These are phyloP conservation scores for Cladophialophora yegresii DNA, from an alignment of 2,329 filamentous ascomycete species.

Conservation along the genomic window DNA sequence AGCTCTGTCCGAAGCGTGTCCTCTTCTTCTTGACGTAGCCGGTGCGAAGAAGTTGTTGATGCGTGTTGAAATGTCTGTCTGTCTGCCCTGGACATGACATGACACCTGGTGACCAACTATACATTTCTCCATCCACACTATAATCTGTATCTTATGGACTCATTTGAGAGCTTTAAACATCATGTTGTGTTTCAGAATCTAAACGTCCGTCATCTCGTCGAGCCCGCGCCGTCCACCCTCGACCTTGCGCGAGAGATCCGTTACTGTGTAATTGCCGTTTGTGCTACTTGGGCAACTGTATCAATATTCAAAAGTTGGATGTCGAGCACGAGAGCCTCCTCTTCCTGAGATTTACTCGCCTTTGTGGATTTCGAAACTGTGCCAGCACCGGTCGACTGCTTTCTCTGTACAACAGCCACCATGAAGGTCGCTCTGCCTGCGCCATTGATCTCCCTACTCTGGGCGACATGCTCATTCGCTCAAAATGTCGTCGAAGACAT, in stretches of 20 bases:
- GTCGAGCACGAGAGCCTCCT: constrained; percentile 13
- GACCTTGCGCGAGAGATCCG: constrained; percentile 55
- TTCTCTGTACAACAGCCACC: constrained; percentile 5
- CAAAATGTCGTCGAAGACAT: constrained; percentile 34
- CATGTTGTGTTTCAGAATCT: constrained; percentile 47
- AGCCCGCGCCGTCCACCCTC: constrained; percentile 53
- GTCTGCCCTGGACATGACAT: constrained; percentile 1
- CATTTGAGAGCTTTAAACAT: constrained; percentile 51
- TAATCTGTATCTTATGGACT: constrained; percentile 37
- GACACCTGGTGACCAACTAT: background rate
- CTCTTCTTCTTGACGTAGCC: background rate
- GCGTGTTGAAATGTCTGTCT: background rate
- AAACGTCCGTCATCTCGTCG: constrained; percentile 55
- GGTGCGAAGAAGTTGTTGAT: background rate
- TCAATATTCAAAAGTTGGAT: constrained; percentile 31
- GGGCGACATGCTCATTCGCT: constrained; percentile 22
- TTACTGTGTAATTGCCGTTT: constrained; percentile 54
- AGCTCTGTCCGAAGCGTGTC: constrained; percentile 4
- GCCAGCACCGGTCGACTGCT: background rate
- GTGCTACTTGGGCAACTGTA: constrained; percentile 42
- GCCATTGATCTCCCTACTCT: constrained; percentile 19
- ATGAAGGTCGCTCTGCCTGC: constrained; percentile 24
- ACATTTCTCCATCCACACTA: background rate
- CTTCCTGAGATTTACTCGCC: constrained; percentile 7
- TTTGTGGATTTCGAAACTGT: background rate